phyloP scores from a whole-genome alignment of 768 basidiomycete species.

The Calvatia gigantea region DNA sequence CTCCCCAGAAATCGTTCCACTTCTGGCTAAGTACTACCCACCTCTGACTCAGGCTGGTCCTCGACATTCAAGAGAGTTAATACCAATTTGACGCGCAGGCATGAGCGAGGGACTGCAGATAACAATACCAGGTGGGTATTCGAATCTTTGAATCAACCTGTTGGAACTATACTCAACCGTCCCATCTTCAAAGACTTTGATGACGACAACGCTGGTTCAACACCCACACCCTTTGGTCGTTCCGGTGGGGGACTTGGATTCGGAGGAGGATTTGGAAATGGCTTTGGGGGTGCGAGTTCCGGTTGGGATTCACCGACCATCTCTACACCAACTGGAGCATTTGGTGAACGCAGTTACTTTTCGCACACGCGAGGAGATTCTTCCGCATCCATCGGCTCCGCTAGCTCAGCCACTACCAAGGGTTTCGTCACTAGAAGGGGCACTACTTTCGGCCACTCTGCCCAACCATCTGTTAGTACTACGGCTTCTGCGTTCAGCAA shows the following conservation, averaged over 20 bases:
- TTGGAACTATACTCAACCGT: conserved; percentile 6
- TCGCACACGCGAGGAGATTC: conserved; percentile 78
- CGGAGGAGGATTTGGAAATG: conserved; percentile 35
- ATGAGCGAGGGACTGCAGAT: conserved; percentile 58
- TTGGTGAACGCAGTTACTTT: conserved; percentile 60
- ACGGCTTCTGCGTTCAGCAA: conserved; percentile 62
- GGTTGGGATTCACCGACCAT: conserved; percentile 68
- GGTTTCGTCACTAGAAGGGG: conserved; percentile 38
- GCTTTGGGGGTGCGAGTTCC: conserved; percentile 33
- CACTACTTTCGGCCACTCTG: conserved; percentile 64
- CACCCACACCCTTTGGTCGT: conserved; percentile 71
- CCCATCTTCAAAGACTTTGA: conserved; percentile 58
- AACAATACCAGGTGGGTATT: conserved; percentile 55
- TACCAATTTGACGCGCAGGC: conserved; percentile 7
- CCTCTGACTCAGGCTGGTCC: conserved; percentile 18
- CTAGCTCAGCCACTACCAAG: conserved; percentile 53
- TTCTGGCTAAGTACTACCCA: conserved; percentile 9
- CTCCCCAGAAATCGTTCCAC: conserved; percentile 1
- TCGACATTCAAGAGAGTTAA: conserved; percentile 11
- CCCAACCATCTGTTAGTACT: conserved; percentile 67
- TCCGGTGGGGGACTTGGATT: conserved; percentile 40
- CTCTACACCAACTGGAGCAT: conserved; percentile 48
- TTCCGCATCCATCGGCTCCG: conserved; percentile 72
- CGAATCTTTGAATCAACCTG: not conserved
- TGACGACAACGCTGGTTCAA: conserved; percentile 62